Evolutionary conservation across 345 rosid genomes (phyloP).

Genomic region (Syzygium jambos): DNA sequence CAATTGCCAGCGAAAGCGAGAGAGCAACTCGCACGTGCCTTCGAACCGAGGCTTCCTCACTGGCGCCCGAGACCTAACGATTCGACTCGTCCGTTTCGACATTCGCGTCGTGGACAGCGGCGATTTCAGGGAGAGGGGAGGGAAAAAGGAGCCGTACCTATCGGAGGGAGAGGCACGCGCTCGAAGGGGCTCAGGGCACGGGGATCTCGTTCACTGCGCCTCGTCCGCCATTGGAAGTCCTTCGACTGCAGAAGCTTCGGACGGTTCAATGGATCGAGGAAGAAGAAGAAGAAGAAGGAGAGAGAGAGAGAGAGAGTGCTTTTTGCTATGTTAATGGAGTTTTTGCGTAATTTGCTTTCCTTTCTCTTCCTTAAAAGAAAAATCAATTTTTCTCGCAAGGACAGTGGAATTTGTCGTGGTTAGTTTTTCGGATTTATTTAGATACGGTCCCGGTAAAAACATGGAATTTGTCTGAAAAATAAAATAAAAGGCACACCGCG

Average conservation of each 20-base stretch:
- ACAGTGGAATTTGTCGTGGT: not conserved
- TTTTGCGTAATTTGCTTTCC: not conserved
- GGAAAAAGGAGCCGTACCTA: not conserved
- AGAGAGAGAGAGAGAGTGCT: not conserved
- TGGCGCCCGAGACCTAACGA: not conserved
- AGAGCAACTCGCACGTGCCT: slow-evolving; percentile 16
- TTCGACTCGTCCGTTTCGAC: not conserved
- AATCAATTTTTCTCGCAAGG: not conserved
- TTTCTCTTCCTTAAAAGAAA: not conserved
- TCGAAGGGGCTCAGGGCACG: not conserved
- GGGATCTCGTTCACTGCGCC: slow-evolving; percentile 3
- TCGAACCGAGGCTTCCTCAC: slow-evolving; percentile 2
- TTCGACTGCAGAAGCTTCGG: not conserved
- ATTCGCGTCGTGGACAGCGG: not conserved
- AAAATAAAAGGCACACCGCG: not conserved
- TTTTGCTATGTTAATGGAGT: not conserved
- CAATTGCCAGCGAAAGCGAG: slow-evolving; percentile 21
- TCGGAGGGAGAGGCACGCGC: not conserved
- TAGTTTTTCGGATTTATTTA: not conserved
- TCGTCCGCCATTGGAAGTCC: not conserved
- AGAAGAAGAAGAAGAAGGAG: not conserved
- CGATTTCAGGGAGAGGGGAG: not conserved
- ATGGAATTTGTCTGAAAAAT: not conserved
- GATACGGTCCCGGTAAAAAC: not conserved
- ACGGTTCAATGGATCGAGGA: slow-evolving; percentile 4